A percentile compares a stretch with the other conserved stretches of the same genome.
Conservation (phyloP, 768 basidiomycete species). For the Sutorius australiensis region DNA sequence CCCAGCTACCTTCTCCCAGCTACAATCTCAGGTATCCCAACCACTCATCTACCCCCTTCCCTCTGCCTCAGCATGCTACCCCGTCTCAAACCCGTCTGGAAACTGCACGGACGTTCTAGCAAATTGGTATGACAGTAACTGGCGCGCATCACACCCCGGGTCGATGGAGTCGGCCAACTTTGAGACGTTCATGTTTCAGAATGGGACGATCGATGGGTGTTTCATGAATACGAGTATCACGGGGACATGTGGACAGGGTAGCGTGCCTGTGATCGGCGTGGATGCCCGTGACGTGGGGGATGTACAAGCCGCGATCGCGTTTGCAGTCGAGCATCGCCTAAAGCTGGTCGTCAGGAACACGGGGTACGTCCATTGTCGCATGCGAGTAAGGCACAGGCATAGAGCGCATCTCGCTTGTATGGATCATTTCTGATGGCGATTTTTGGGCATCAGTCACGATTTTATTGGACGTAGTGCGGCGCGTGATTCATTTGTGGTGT, state of each 20-base stretch:
- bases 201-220: slow-evolving; percentile 42
- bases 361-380: slow-evolving; percentile 9
- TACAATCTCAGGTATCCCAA: slow-evolving; percentile 39
- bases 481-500: slow-evolving; percentile 37
- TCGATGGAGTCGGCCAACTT: background rate
- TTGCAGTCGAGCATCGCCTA: slow-evolving; percentile 15
- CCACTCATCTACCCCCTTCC: too few relatives aligned
- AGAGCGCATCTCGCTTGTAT: background rate
- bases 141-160: background rate
- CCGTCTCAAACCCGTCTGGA: background rate
- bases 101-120: background rate
- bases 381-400: background rate
- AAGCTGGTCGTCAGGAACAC: slow-evolving; percentile 25
- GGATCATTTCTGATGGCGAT: background rate
- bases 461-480: slow-evolving; percentile 38
- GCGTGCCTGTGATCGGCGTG: slow-evolving; percentile 20
- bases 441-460: slow-evolving; percentile 30
- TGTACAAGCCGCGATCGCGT: slow-evolving; percentile 19
- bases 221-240: slow-evolving; percentile 31
- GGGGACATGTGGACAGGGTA: slow-evolving; percentile 17
- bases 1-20: slow-evolving; percentile 28
- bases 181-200: too few relatives aligned
- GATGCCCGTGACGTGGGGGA: slow-evolving; percentile 19
- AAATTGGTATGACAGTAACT: background rate
- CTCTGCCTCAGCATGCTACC: background rate